Base-by-base conservation (phyloP, 139 green algal genomes). In the Tetratostichococcus sp. region DNA sequence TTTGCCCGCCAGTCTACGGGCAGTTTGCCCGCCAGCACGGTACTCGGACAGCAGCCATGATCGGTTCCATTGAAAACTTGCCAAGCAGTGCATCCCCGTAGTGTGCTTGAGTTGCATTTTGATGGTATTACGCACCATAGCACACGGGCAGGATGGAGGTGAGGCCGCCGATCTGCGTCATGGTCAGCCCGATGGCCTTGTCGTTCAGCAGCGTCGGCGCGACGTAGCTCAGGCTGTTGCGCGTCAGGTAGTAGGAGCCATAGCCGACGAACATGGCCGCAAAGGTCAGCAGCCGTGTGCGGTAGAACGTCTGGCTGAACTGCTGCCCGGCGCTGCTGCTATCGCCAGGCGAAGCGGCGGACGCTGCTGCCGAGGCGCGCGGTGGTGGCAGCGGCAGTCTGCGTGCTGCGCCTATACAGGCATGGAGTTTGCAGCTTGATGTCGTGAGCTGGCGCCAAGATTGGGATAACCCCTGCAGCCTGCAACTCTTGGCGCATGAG, bases 101-200 rank as follows among this genome's bases (percentile, higher is more conserved):
- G 14, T 75, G 70, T 17, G 42, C 32, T 11, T 33, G n/a, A 25
- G 21, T 17, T 21, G 30, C n/a, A 25, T 67, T 67, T 2, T 75
- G 70, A 33, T 16, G 28, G 28, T 35, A 22, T 34, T 69, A 58
- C 76, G 79, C 58, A 62, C 82, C 87, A 73, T 98, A 97, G 1
- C 85, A 88, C 33, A 98, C 93, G 35, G 94, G 94, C 85, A 98
- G 95, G 76, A 98, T 95, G 75, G 87, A 95, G 0, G 94, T 97
- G 79, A 98, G 91, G 30, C 90, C 90, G 23, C 94, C 94, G 58
- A 98, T 91, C 39, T 92, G 72, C 0, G 88, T 94, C 83, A 97
- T 95, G 79, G 93, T 89, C 71, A 98, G 84, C 69, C 82, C 82
- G 17, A 98, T 82, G 5, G 74, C 70, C 21, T 83, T 43, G 82